A percentile compares a stretch with the other conserved stretches of the same genome.
phyloP scores from a whole-genome alignment of 495 filamentous ascomycete genomes.

The Hypoxylon trugodes region DNA sequence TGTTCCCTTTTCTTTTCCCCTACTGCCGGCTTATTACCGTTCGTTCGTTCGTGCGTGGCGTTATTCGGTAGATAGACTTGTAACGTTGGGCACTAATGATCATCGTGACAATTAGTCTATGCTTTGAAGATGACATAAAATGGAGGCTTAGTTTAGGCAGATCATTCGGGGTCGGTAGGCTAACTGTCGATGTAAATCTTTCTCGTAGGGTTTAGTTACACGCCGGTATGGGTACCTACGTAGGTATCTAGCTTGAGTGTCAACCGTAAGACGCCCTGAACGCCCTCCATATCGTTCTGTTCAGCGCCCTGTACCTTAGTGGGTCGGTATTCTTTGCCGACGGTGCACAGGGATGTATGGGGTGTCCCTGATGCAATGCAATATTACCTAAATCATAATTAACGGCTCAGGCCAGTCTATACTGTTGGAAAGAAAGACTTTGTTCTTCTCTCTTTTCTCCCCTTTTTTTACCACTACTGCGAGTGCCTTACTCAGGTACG shows the following conservation, averaged over 20 bases:
- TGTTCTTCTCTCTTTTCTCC: neutral
- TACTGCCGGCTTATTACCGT: too few species aligned
- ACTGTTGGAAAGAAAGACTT: neutral
- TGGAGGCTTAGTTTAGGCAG: neutral
- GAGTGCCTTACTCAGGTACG: too few species aligned
- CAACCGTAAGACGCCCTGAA: neutral
- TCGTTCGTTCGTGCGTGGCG: too few species aligned
- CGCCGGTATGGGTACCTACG: too few species aligned
- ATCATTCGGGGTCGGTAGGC: too few species aligned
- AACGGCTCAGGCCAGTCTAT: conserved; percentile 4
- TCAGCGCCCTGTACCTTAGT: neutral
- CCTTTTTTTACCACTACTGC: neutral
- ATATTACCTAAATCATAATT: too few species aligned
- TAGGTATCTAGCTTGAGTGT: conserved; percentile 1
- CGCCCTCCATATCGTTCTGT: neutral
- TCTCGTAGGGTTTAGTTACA: too few species aligned
- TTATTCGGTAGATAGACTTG: conserved; percentile 23
- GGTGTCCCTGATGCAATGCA: conserved; percentile 5
- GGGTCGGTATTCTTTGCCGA: conserved; percentile 34
- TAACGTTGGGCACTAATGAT: conserved; percentile 36
- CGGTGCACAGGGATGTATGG: conserved; percentile 16
- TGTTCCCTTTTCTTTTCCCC: too few species aligned
- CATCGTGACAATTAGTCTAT: too few species aligned
- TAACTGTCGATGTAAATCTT: too few species aligned
- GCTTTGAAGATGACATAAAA: conserved; percentile 3